Conservation (phyloP, 345 rosid genomes). For the Orychophragmus violaceus region DNA sequence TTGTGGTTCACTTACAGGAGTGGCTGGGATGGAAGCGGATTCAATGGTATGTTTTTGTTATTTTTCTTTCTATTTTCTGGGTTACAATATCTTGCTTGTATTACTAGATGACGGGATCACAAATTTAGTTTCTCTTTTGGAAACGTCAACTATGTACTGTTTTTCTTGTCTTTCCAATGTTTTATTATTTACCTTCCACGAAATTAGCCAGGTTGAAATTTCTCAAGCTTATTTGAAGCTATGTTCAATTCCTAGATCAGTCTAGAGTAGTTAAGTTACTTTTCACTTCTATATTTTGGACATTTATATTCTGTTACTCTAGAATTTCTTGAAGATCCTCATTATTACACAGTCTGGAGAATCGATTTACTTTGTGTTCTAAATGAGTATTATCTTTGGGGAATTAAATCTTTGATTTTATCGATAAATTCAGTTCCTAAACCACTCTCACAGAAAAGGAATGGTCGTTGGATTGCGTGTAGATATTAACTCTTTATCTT, state of each 20-base stretch:
- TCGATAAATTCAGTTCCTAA: neutral
- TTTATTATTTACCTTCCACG: neutral
- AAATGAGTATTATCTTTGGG: neutral
- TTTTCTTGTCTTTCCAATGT: conserved; percentile 5
- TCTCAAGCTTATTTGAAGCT: conserved; percentile 5
- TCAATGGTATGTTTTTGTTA: conserved; percentile 68
- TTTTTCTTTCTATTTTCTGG: neutral
- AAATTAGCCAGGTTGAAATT: neutral
- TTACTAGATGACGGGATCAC: conserved; percentile 1
- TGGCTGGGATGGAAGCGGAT: conserved; percentile 96
- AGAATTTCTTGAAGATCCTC: neutral
- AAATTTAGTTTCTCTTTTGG: neutral
- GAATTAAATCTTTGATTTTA: neutral
- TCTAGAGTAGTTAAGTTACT: neutral
- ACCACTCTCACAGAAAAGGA: neutral
- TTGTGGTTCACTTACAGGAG: conserved; percentile 89
- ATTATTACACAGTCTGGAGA: neutral
- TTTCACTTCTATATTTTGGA: neutral
- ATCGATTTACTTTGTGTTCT: neutral
- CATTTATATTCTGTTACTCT: neutral
- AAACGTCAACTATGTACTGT: neutral
- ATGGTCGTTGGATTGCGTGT: neutral
- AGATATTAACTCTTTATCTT: conserved; percentile 33
- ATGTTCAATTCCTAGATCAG: neutral
- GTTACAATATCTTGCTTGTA: neutral